Percentiles rank a stretch among this genome's conserved stretches.
phyloP scores from a whole-genome alignment of 768 basidiomycete species.

The Trametes cinnabarina region DNA sequence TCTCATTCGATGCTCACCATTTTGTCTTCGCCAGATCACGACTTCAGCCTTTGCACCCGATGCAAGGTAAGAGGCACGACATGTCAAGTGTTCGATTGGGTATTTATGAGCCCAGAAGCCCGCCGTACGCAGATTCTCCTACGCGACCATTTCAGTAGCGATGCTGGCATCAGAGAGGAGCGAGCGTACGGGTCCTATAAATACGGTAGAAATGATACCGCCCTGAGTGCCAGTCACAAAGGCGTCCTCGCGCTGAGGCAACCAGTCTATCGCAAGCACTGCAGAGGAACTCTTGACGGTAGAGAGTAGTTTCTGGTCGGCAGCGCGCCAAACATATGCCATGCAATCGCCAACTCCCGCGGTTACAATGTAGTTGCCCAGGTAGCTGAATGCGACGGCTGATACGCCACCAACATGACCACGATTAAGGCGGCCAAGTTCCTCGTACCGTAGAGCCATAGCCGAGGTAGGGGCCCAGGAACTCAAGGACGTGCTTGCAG shows the following conservation, averaged over 20 bases:
- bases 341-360: neutral
- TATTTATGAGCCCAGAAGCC: neutral
- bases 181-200: neutral
- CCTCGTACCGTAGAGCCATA: neutral
- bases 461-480: too few relatives aligned
- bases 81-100: neutral
- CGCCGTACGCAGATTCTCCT: neutral
- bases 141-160: neutral
- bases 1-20: neutral
- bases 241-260: neutral
- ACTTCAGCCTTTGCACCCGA: neutral
- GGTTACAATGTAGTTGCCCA: neutral
- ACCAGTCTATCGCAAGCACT: neutral
- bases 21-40: neutral
- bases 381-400: neutral
- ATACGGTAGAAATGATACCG: neutral
- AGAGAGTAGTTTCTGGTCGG: neutral
- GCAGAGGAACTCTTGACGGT: neutral
- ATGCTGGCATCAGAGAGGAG: too few relatives aligned
- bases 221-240: neutral
- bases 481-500: too few relatives aligned
- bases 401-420: neutral
- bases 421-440: neutral
- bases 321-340: neutral
- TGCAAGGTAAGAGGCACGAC: neutral